A percentile compares a stretch with the other conserved stretches of the same genome.
Evolutionary conservation across 352 stramenopile genomes (phyloP).

Genomic region (Globisporangium alternatum): DNA sequence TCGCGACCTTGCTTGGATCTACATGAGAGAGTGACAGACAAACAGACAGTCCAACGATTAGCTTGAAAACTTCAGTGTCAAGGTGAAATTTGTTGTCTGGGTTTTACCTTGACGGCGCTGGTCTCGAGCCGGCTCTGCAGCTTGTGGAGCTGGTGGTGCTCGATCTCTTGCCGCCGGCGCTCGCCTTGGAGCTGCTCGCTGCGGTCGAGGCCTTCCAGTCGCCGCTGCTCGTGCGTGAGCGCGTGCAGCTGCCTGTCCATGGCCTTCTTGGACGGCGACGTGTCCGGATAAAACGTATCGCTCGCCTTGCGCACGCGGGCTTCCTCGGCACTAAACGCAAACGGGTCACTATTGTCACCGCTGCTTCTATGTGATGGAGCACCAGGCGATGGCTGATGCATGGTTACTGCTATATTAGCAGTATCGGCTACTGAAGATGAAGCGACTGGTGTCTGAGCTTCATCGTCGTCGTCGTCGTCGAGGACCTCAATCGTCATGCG

Average conservation of each 20-base stretch:
- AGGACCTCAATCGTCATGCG: slow-evolving; percentile 71
- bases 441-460: neutral
- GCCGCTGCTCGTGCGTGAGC: slow-evolving; percentile 36
- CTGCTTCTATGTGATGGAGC: neutral
- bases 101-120: slow-evolving; percentile 40
- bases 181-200: slow-evolving; percentile 19
- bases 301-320: slow-evolving; percentile 41
- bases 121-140: slow-evolving; percentile 42
- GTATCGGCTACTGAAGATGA: neutral
- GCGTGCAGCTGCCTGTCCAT: slow-evolving; percentile 40
- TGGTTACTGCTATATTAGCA: neutral
- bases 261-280: slow-evolving; percentile 44
- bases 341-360: slow-evolving; percentile 26
- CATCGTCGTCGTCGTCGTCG: slow-evolving; percentile 40
- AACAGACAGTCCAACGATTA: neutral
- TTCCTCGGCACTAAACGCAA: slow-evolving; percentile 56
- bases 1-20: slow-evolving; percentile 68
- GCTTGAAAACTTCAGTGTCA: neutral
- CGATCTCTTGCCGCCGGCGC: slow-evolving; percentile 20
- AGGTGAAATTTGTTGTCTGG: neutral
- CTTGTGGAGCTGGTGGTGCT: slow-evolving; percentile 17
- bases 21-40: neutral
- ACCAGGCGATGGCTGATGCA: neutral
- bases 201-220: slow-evolving; percentile 31
- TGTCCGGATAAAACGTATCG: slow-evolving; percentile 64